Conservation (phyloP, 768 basidiomycete species). For the Tricholoma saponaceum region DNA sequence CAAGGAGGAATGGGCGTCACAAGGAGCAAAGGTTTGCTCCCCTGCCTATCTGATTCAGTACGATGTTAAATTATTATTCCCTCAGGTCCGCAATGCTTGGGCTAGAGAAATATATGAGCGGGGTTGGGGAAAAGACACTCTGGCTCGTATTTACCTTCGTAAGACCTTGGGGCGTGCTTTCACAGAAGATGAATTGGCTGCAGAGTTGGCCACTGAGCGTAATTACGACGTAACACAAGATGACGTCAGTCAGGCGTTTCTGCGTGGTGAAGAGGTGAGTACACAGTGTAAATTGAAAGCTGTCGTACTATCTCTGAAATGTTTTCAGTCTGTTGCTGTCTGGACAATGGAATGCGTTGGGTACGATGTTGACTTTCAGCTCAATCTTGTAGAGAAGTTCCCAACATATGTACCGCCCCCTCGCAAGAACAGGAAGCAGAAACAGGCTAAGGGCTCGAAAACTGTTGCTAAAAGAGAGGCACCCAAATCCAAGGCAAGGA, state of each 20-base stretch:
- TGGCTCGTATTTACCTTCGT: slow-evolving; percentile 26
- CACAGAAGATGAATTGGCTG: slow-evolving; percentile 20
- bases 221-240: slow-evolving; percentile 16
- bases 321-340: slow-evolving; percentile 24
- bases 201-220: not conserved
- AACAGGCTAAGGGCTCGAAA: too few relatives aligned
- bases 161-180: slow-evolving; percentile 18
- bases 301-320: not conserved
- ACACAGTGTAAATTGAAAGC: not conserved
- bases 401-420: slow-evolving; percentile 8
- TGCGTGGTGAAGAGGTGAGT: slow-evolving; percentile 28
- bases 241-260: slow-evolving; percentile 24
- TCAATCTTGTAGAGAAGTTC: slow-evolving; percentile 23
- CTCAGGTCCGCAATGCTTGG: slow-evolving; percentile 23
- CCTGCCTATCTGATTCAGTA: not conserved
- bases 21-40: not conserved
- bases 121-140: slow-evolving; percentile 21
- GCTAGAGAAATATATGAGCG: slow-evolving; percentile 19
- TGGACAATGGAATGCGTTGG: slow-evolving; percentile 39
- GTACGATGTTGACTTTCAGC: slow-evolving; percentile 34
- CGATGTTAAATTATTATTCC: too few relatives aligned
- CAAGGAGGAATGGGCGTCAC: slow-evolving; percentile 19
- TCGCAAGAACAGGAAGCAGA: too few relatives aligned
- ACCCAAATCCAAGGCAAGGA: too few relatives aligned
- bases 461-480: too few relatives aligned